Conservation (phyloP, 2,329 filamentous ascomycete species). For the Cladophialophora bantiana region DNA sequence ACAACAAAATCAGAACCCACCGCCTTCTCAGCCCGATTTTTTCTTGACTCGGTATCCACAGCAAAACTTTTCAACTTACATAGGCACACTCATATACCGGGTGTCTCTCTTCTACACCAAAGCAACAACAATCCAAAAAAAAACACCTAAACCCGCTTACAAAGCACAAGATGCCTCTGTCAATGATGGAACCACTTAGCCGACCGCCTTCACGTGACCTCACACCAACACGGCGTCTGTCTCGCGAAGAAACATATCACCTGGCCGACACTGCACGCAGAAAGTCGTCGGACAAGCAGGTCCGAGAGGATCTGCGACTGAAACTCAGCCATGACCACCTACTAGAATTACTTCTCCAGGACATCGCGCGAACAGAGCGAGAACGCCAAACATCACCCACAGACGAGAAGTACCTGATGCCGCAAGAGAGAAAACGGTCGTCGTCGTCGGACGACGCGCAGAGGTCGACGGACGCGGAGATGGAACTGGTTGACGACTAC, state of each 20-base stretch:
- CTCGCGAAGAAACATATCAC: constrained; percentile 39
- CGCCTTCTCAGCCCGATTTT: constrained; percentile 18
- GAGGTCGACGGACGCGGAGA: constrained; percentile 15
- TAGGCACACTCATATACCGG: constrained; percentile 11
- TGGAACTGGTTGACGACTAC: constrained; percentile 36
- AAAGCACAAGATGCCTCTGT: constrained; percentile 32
- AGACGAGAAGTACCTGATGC: constrained; percentile 35
- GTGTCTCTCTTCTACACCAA: constrained; percentile 1
- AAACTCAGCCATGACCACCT: constrained; percentile 40
- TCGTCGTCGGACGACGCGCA: constrained; percentile 17
- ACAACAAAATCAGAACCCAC: constrained; percentile 23
- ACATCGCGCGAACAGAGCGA: constrained; percentile 38
- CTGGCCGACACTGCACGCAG: constrained; percentile 38
- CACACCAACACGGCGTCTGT: constrained; percentile 30
- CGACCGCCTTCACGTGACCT: constrained; percentile 37
- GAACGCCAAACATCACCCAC: constrained; percentile 39
- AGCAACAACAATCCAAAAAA: neutral
- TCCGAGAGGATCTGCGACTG: constrained; percentile 37
- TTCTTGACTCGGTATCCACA: constrained; percentile 22
- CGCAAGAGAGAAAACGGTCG: constrained; percentile 28
- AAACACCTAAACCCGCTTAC: neutral
- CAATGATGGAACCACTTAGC: constrained; percentile 33
- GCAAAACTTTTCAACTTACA: constrained; percentile 20
- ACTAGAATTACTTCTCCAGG: constrained; percentile 37
- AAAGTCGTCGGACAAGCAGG: constrained; percentile 35